Base-by-base conservation (phyloP, 2,329 filamentous ascomycete genomes). In the Nigrospora oryzae region DNA sequence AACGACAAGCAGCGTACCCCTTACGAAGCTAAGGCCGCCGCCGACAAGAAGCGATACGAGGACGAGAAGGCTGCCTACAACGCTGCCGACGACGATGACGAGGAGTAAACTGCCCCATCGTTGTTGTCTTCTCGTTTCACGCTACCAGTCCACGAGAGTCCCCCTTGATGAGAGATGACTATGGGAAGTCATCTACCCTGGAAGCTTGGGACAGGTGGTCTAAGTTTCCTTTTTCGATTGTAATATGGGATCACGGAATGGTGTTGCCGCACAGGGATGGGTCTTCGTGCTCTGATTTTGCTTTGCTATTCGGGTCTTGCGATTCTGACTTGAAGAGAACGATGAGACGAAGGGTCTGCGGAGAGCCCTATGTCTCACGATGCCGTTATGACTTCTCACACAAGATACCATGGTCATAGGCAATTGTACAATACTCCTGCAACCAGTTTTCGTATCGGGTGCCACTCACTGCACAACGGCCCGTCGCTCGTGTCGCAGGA, bases 1-100 rank as follows among this genome's bases (percentile, higher is more conserved):
- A 87, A 80, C 69, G 89, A 95, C 57, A 89, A 93, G 78, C 88
- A 97, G 70, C 89, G 91, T 60, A 73, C 77, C 52, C 93, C 93
- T 11, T 98, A 97, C 63, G 91, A 97, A 73, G 86, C 88, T 66
- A 97, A 97, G 84, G 93, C 93, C 63, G 88, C 86, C 43, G 77
- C 84, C 53, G 93, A 98, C 74, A 98, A 97, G 88, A 95, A 97
- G 84, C 85, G 93, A 51, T 98, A 97, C 66, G 91, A 97, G 69
- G 88, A 95, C 57, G 89, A 97, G 81, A 98, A 98, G 81, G 84
- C 85, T 56, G 86, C 81, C 54, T 98, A 95, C 77, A 83, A 89
- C 62, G 74, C 71, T 49, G 77, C 71, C 56, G 79, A 83, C 49
- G 77, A 74, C 56, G 80, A 83, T 58, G 56, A 55, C 44, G 56